Base-by-base conservation (phyloP, 1,284 basidiomycete genomes). In the Marasmius oreades region DNA sequence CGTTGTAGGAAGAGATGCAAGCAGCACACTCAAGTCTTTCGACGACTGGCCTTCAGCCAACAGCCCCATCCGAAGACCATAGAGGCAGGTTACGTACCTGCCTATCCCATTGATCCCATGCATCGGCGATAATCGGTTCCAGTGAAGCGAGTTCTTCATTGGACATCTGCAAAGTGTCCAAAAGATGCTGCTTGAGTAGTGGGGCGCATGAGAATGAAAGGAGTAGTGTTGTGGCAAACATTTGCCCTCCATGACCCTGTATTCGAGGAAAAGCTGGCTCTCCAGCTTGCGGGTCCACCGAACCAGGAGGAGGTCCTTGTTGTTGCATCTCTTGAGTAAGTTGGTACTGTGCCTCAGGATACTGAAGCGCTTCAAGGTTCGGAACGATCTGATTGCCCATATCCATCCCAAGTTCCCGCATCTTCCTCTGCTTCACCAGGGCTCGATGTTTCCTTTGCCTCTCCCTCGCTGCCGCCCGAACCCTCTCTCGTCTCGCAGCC, bases 361-460 rank as follows among this genome's bases (percentile, higher is more conserved):
- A 48, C n/a, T 8, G 7, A 31, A 48, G 46, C n/a, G 23, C 46
- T 10, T 48, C 46, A 18, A 48, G 16, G 10, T 39, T 39, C 4
- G 37, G 37, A 12, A 24, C 46, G 64, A 85, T 76, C 60, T 88
- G 85, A 73, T 82, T 82, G 54, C 84, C 83, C 83, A 88, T 88
- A 64, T 89, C 86, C 53, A 88, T 70, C 6, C 86, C 88, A n/a
- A 90, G 76, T 61, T 88, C 88, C 58, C 84, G 78, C 79, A 90
- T 80, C 67, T 90, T 89, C 61, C 82, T 78, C 67, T 87, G 83
- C 70, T 90, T 90, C 52, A 90, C 84, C 43, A 88, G 74, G 57
- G 77, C 79, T 36, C 90, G 85, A 68, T 92, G 90, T 63, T 91
- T 92, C 53, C 88, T 73, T 65, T 92, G 89, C 54, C 90, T 75